Base-by-base conservation (phyloP, 768 basidiomycete species). In the Kwoniella newhampshirensis region DNA sequence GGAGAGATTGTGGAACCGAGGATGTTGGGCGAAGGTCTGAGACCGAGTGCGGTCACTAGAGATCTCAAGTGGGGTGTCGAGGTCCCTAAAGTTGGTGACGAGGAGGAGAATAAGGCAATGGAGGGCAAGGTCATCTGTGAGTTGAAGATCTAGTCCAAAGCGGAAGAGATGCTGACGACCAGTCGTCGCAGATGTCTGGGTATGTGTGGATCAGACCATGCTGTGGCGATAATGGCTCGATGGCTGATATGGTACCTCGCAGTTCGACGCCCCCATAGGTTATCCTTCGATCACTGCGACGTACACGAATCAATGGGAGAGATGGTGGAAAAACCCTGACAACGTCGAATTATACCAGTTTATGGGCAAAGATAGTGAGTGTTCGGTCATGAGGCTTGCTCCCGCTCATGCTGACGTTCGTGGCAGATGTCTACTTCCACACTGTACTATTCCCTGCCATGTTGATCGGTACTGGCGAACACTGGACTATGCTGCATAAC, bases 181-280 rank as follows among this genome's bases (percentile, higher is more conserved):
- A n/a, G n/a, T 30, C 8, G n/a, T 50, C 17, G 25, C 55, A 92
- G 90, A 96, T 78, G 93, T 97, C 59, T 96, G 93, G 91, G 90
- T 93, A 71, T 59, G 89, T 81, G 12, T 20, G 4, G 2, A 18
- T 45, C 21, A 20, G 40, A 30, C 3, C n/a, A n/a, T n/a, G n/a
- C n/a, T n/a, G n/a, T 15, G 12, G n/a, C 50, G 13, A 40, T 25
- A 39, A 26, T 2, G 28, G 17, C 41, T n/a, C n/a, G n/a, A n/a
- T 28, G 18, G 18, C 44, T 57, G 36, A 64, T 51, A 32, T 17
- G 46, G 37, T 18, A 9, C 18, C 45, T 44, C 46, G 3, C 55
- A 92, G 94, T 97, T 94, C 71, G 94, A 99, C 66, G 94, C 94
- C 0, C 89, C 90, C 7, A 89, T 96, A 54, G 96, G 96, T 56